Percentiles rank a stretch among this genome's conserved stretches.
These are phyloP conservation scores for Mycena citricolor DNA, from an alignment of 1,284 basidiomycete genomes.

Conservation along the genomic window DNA sequence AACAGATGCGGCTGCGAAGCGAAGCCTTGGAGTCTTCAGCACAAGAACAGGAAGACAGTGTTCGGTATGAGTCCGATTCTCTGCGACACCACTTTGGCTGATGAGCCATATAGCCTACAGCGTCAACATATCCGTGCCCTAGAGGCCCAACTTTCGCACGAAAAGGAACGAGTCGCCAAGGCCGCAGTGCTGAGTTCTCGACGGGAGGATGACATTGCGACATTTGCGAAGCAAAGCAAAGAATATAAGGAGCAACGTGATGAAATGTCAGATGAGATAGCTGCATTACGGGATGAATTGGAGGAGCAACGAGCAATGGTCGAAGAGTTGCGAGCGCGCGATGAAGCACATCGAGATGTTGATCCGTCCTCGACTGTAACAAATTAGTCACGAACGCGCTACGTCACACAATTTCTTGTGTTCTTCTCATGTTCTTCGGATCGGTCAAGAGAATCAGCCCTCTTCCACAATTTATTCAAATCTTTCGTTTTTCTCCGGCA, in stretches of 20 bases:
- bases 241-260: slow-evolving; percentile 47
- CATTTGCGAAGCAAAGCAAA: slow-evolving; percentile 45
- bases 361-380: no score
- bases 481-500: no score
- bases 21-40: slow-evolving; percentile 55
- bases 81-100: slow-evolving; percentile 9
- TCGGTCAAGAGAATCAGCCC: no score
- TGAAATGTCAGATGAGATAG: slow-evolving; percentile 56
- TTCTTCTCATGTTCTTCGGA: no score
- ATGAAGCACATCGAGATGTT: no score
- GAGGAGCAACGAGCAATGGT: slow-evolving; percentile 73
- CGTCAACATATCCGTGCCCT: slow-evolving; percentile 58
- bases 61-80: slow-evolving; percentile 44
- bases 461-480: no score
- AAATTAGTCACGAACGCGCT: no score
- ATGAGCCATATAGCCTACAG: slow-evolving; percentile 40
- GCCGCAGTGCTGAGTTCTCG: no score
- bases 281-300: slow-evolving; percentile 57
- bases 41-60: slow-evolving; percentile 49
- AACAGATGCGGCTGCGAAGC: slow-evolving; percentile 62
- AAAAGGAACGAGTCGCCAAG: slow-evolving; percentile 28
- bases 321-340: slow-evolving; percentile 45
- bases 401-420: no score
- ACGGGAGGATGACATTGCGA: slow-evolving; percentile 35
- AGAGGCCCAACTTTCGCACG: slow-evolving; percentile 48